phyloP scores from a whole-genome alignment of 306 rosid species.

The Medicago lupulina region DNA sequence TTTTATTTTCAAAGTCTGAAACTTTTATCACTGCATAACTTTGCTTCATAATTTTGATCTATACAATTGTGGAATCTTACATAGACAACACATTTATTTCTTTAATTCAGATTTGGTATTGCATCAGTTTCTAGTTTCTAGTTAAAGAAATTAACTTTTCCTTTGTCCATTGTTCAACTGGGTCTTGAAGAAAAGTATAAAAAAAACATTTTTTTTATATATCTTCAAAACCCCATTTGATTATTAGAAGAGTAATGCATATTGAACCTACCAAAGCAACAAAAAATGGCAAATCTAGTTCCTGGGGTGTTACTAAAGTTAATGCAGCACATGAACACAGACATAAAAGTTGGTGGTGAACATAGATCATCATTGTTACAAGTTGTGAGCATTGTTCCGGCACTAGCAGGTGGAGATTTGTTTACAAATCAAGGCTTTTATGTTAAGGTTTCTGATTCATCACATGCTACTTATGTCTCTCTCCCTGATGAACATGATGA shows the following conservation, averaged over 20 bases:
- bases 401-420: conserved; percentile 87
- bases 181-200: conserved; percentile 9
- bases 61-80: neutral
- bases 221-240: conserved; percentile 35
- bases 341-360: conserved; percentile 89
- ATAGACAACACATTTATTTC: conserved; percentile 1
- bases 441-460: conserved; percentile 95
- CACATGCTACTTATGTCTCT: conserved; percentile 95
- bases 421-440: conserved; percentile 92
- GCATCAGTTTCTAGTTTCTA: neutral
- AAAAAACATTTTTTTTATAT: neutral
- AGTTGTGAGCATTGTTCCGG: conserved; percentile 97
- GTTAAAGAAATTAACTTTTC: neutral
- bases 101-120: neutral
- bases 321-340: conserved; percentile 95
- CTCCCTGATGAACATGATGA: conserved; percentile 94
- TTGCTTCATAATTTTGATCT: conserved; percentile 29
- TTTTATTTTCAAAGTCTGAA: too few relatives aligned
- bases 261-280: conserved; percentile 52
- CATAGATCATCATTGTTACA: conserved; percentile 90
- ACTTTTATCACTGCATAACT: neutral
- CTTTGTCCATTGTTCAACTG: conserved; percentile 25
- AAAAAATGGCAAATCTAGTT: conserved; percentile 93
- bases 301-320: conserved; percentile 96
- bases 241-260: conserved; percentile 60